Base-by-base conservation (phyloP, 345 rosid genomes). In the Microcos paniculata region DNA sequence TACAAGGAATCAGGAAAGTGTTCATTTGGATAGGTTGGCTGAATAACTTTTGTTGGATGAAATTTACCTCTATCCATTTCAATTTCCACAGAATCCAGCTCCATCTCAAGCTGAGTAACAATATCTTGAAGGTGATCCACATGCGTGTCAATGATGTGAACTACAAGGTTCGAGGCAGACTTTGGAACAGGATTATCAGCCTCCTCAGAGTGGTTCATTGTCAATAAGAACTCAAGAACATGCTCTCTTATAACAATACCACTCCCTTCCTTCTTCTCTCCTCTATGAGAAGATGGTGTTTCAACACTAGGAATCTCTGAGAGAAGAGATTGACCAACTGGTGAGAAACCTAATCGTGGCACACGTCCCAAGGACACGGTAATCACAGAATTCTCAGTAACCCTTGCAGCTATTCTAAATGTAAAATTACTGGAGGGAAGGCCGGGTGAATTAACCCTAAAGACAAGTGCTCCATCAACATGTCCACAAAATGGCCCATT, bases 201-300 rank as follows among this genome's bases (percentile, higher is more conserved):
- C 86, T 90, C 98, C 85, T 96, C 98, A 18, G 99, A 92, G 76
- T 96, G 99, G 77, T 94, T 96, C 99, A 94, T 96, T 1, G 94
- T 96, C 75, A 96, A 64, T 49, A 96, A 85, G 73, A 94, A 96
- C 72, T 96, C 99, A 52, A 96, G 95, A 81, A 96, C 98, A 83
- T 96, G 99, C 82, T 94, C 99, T 82, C 85, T 88, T n/a, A 96
- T 94, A 70, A 96, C 97, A 77, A 87, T 83, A 74, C 91, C 97
- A 15, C 88, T 80, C 57, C 86, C 84, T 58, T 88, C 94, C 83
- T 79, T 88, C n/a, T 70, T 85, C 76, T 85, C 91, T 70, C 85
- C 87, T 51, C 80, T 81, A 18, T 52, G 53, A 69, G 78, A 80
- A 0, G 87, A 75, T 1, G 96, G 87, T 80, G 81, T 83, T 77